Evolutionary conservation across 768 basidiomycete species (phyloP), one percentile per base, ranked within the genome.

Genomic region (Termitomyces eurrhizus): DNA sequence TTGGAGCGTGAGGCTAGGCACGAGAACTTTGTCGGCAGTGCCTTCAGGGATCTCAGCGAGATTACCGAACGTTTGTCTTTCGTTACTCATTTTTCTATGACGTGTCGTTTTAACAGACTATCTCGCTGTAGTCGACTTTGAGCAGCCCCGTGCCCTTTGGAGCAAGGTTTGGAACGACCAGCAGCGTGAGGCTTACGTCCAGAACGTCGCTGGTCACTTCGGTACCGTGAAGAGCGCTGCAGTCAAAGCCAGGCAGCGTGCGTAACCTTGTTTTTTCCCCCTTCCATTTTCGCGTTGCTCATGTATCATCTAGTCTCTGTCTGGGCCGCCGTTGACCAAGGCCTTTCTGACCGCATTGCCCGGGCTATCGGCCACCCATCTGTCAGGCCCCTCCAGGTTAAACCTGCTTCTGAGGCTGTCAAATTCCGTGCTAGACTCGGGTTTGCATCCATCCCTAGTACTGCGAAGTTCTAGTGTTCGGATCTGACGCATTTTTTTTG

Each of bases 291-390:
- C 9, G 42, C 7, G 42, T 42, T 42, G 16, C 21, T 24, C 24
- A 55, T 58, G 54, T 29, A 24, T n/a, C 46, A 44, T 58, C 0
- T 56, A 90, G 90, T 92, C 42, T 82, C 88, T 33, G 87, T 90
- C 62, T 95, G 88, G 83, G 87, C 90, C 45, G 85, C 84, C 54
- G 86, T 97, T 59, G 83, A 89, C 70, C 88, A 91, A 68, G 78
- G 75, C 12, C 77, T 95, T 39, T 87, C 86, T 4, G 85, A 91
- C 73, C 82, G 89, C 62, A 79, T 98, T 65, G 92, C 92, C n/a
- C 82, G 80, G 66, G 90, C 85, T 2, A 79, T 95, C 55, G 85
- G 85, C 45, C 77, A 82, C 52, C 75, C 83, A 2, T 67, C 73
- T 2, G 87, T 85, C n/a, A 64, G 72, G 56, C 89, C 91, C 13